Base-by-base conservation (phyloP, 2,329 filamentous ascomycete species). In the Aspergillus tubingensis region DNA sequence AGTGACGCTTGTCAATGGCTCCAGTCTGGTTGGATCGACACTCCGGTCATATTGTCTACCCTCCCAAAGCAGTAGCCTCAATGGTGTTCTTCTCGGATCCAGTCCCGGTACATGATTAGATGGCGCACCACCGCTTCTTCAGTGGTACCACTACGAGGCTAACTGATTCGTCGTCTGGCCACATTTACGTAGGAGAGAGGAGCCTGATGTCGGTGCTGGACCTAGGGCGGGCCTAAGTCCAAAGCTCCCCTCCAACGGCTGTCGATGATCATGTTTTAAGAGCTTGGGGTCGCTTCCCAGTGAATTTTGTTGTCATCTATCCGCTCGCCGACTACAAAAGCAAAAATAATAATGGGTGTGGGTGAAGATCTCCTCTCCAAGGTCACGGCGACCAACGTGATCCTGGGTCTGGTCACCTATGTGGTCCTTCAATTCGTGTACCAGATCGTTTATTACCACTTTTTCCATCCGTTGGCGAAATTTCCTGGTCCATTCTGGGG, bases 381-480 rank as follows among this genome's bases (percentile, higher is more conserved):
- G 58, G 43, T 73, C 67, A 73, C 72, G 53, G 62, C 68, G 58
- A 65, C 64, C 25, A 69, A 71, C 59, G 25, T 66, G 13, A 41
- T 69, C 6, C 36, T 73, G 5, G 64, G 64, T 44, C 51, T 69
- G 13, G 11, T 71, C 15, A 63, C 59, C 5, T 74, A 74, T 64
- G 25, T 70, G 8, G 53, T 55, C 3, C 52, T 70, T 5, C 68
- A 65, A 39, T 65, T 72, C 23, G 47, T 68, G 13, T 72, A 72
- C 58, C 77, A 79, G 60, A 72, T 80, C 32, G 63, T 79, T 27
- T 74, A 79, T 65, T 78, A 80, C 61, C 68, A 70, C 38, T 82
- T 82, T 71, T 82, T 85, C 54, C 82, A 85, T 61, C 82, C 83
- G 10, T 72, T 86, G 4, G 70, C 52, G 21, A 47, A 54, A 47